Percentiles rank a stretch among this genome's conserved stretches.
Evolutionary conservation across 2,329 filamentous ascomycete genomes (phyloP).

Genomic region (Trichophaea hybrida): DNA sequence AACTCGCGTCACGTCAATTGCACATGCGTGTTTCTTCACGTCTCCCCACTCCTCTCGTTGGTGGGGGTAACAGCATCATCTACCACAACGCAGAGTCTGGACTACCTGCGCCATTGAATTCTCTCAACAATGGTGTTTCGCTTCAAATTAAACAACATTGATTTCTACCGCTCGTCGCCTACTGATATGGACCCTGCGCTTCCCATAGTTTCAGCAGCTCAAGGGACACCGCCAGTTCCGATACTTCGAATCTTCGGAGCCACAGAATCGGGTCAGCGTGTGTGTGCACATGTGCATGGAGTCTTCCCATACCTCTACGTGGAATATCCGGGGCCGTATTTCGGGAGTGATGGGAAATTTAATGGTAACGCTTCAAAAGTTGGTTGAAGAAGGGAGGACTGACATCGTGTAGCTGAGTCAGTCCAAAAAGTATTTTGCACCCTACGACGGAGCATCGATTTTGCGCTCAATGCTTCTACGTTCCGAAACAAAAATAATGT

Average conservation of each 20-base stretch:
- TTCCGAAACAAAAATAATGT: conserved; percentile 46
- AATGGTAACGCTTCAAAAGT: background rate
- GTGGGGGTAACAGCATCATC: no score
- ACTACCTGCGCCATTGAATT: no score
- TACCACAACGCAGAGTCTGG: no score
- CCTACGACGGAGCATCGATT: conserved; percentile 68
- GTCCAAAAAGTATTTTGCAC: conserved; percentile 2
- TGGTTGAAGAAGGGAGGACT: background rate
- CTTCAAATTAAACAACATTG: conserved; percentile 86
- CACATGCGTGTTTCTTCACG: no score
- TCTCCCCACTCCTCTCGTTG: no score
- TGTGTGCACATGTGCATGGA: conserved; percentile 90
- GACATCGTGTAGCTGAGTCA: conserved; percentile 7
- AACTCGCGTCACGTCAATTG: no score
- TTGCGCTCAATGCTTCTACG: conserved; percentile 75
- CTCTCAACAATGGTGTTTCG: conserved; percentile 43
- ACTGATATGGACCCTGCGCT: conserved; percentile 40
- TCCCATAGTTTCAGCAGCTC: conserved; percentile 43
- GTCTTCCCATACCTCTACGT: conserved; percentile 93
- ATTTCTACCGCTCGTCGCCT: conserved; percentile 74
- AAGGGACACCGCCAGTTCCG: conserved; percentile 58
- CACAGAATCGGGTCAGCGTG: conserved; percentile 87
- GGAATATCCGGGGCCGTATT: conserved; percentile 52
- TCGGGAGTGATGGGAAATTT: background rate
- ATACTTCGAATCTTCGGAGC: conserved; percentile 83